Base-by-base conservation (phyloP, 306 rosid genomes). In the Rubus idaeus region DNA sequence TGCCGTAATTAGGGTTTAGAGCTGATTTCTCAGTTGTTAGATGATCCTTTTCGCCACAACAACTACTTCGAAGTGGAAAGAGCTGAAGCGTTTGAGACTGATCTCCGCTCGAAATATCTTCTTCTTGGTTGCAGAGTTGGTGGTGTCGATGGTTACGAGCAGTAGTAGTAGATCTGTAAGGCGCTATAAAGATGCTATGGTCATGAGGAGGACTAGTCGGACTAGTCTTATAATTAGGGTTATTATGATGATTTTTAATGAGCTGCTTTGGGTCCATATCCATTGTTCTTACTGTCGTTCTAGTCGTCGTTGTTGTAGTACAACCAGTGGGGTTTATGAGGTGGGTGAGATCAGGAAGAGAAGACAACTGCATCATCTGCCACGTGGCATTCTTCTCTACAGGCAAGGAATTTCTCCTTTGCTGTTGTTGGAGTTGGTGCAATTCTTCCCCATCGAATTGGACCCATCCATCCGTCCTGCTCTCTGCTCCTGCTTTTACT, bases 71-170 rank as follows among this genome's bases (percentile, higher is more conserved):
- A 5, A 89, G 82, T 0, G 98, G 98, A 77, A 94, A 94, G 61
- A 94, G 97, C 78, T 90, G 86, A 57, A 94, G 97, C 76, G 98
- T 94, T 87, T 87, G 91, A 62, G 93, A 89, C 23, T 89, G 87
- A 72, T 84, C 84, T 67, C 66, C 70, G 6, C 13, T 66, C 2
- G 35, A 30, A 30, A 30, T 30, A 69, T 74, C 72, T 4, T 55
- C 67, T 17, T 68, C 83, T 8, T 37, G 67, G 47, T 53, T 55
- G 57, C 23, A 47, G 51, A 71, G 70, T 26, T 77, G 35, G 45
- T 41, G 12, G 45, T 49, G 56, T 17, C 13, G 60, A 10, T 50
- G 16, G 75, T 66, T 53, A 40, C 12, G 45, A 16, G 30, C 80
- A 17, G 77, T 76, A 51, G 68, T 78, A 21, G 61, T 79, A 52